These are phyloP conservation scores for Ogataea wickerhamii DNA, from an alignment of 805 yeast species.

Conservation along the genomic window DNA sequence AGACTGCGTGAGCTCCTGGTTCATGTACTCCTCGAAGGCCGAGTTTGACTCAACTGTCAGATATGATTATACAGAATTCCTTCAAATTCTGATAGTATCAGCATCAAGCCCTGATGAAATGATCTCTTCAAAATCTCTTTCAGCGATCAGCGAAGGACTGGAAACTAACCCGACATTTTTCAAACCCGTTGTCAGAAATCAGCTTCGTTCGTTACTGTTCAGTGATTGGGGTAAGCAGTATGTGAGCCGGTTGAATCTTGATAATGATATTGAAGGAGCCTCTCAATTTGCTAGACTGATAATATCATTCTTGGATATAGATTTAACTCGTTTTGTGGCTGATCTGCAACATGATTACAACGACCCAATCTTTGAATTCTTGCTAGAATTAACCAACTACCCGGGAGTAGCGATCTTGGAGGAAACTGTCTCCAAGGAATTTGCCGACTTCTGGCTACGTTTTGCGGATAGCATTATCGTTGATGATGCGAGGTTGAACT, in stretches of 20 bases:
- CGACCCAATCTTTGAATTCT: constrained; percentile 42
- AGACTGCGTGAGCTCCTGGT: constrained; percentile 35
- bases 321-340: constrained; percentile 40
- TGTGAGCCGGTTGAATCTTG: constrained; percentile 28
- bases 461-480: constrained; percentile 54
- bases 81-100: constrained; percentile 18
- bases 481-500: constrained; percentile 39
- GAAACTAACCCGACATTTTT: constrained; percentile 45
- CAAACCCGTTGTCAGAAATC: constrained; percentile 28
- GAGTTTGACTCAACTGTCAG: constrained; percentile 31
- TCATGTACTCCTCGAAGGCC: constrained; percentile 36
- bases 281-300: constrained; percentile 43
- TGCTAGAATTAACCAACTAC: constrained; percentile 51
- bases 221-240: constrained; percentile 43
- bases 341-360: constrained; percentile 35
- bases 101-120: constrained; percentile 12
- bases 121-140: constrained; percentile 27
- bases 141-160: constrained; percentile 40
- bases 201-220: constrained; percentile 37
- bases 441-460: constrained; percentile 69
- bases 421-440: constrained; percentile 51
- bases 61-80: constrained; percentile 22
- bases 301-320: constrained; percentile 45
- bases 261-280: constrained; percentile 37
- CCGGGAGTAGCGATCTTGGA: constrained; percentile 57